Evolutionary conservation across 2,329 filamentous ascomycete species (phyloP), one percentile per base, ranked within the genome.

Genomic region (Boeremia exigua): DNA sequence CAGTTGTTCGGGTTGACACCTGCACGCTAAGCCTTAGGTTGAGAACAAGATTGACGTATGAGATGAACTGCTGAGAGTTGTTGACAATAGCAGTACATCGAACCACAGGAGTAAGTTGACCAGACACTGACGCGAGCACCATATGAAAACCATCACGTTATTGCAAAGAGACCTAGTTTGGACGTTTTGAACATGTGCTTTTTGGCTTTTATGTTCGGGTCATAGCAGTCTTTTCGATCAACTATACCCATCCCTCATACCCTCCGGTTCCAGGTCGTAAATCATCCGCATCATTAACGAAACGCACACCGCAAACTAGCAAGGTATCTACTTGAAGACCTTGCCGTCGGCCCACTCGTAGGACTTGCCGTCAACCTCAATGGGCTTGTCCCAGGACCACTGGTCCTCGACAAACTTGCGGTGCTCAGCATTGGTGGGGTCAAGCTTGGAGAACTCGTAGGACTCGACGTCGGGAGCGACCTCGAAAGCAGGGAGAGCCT

Each of bases 401-500:
- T 89, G 84, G 77, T 90, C 87, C 75, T 95, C 87, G 74, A 99
- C 83, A 77, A 90, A 93, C 77, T 90, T 88, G 76, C 85, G 87
- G 85, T 98, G 91, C 79, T 93, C 92, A 51, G 85, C 78, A 78
- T 91, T 96, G 78, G 80, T 86, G 77, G 87, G 89, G 85, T 99
- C 94, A 73, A 99, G 92, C 89, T 97, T 98, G 79, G 82, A 89
- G 88, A 98, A 98, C 70, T 86, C 80, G 86, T 98, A 99, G 83
- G 90, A 94, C 87, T 99, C 95, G 79, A 86, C 92, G 82, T 99
- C 95, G 72, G 95, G 95, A 75, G 94, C 95, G 73, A 99, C 95
- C 71, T 98, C 91, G 78, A 99, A 97, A 72, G 92, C 95, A 60
- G 91, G 90, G 48, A 84, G 71, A 78, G 84, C 86, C 25, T 99